A percentile compares a stretch with the other conserved stretches of the same genome.
These are phyloP conservation scores for Cladorrhinum sp. DNA, from an alignment of 2,329 filamentous ascomycete genomes.

Conservation along the genomic window DNA sequence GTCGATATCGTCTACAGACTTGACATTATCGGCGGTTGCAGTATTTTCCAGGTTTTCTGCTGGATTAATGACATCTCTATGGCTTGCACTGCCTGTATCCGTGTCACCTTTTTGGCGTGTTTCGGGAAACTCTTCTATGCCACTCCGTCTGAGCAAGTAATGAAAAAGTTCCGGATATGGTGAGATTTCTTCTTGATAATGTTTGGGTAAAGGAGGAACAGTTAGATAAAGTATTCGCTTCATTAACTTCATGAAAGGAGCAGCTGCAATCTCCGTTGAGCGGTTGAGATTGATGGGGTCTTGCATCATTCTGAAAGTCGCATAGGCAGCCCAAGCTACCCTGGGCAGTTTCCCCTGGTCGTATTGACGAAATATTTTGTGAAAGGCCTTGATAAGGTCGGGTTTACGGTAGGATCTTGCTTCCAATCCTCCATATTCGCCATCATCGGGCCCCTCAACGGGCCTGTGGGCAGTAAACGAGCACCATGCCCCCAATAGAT, in stretches of 20 bases:
- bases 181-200: constrained; percentile 24
- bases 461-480: constrained; percentile 35
- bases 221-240: constrained; percentile 19
- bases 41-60: too few species aligned
- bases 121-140: background rate
- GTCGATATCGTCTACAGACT: background rate
- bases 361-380: constrained; percentile 36
- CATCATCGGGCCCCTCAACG: constrained; percentile 3
- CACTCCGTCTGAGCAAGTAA: constrained; percentile 7
- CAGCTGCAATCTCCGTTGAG: constrained; percentile 22
- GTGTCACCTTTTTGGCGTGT: background rate
- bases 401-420: background rate
- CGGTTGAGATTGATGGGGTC: constrained; percentile 30
- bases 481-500: constrained; percentile 43
- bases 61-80: background rate
- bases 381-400: constrained; percentile 30
- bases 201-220: constrained; percentile 3
- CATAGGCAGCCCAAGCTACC: constrained; percentile 36
- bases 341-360: constrained; percentile 24
- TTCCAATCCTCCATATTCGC: background rate
- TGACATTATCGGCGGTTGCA: too few species aligned
- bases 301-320: constrained; percentile 38
- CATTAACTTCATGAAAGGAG: constrained; percentile 29
- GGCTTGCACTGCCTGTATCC: background rate
- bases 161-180: constrained; percentile 20